Percentiles rank a stretch among this genome's conserved stretches.
Evolutionary conservation across 2,329 filamentous ascomycete genomes (phyloP).

Genomic region (Colletotrichum salicis): DNA sequence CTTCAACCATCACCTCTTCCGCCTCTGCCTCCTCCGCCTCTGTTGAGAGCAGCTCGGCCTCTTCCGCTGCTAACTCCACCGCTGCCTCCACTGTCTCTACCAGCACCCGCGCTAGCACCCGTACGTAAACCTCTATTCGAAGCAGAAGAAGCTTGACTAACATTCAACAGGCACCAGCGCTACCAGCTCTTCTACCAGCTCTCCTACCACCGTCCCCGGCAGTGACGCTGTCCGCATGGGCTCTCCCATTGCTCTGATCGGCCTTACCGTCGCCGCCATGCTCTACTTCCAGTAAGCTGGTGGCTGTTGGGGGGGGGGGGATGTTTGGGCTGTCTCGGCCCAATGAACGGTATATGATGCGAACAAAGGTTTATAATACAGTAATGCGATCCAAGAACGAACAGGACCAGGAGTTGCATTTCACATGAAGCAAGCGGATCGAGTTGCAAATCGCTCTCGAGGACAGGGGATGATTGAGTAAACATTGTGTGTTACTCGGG

Average conservation of each 20-base stretch:
- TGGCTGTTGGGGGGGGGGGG: not conserved
- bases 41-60: slow-evolving; percentile 26
- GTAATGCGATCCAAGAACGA: slow-evolving; percentile 34
- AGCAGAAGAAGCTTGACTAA: slow-evolving; percentile 16
- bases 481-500: slow-evolving; percentile 12
- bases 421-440: slow-evolving; percentile 17
- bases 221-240: slow-evolving; percentile 42
- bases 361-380: slow-evolving; percentile 33
- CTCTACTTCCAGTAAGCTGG: slow-evolving; percentile 53
- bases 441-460: slow-evolving; percentile 15
- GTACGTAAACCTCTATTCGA: slow-evolving; percentile 3
- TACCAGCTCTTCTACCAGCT: slow-evolving; percentile 47
- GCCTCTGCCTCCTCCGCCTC: slow-evolving; percentile 30
- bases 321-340: not conserved
- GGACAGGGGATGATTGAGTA: not conserved
- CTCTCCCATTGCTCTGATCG: slow-evolving; percentile 53
- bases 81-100: slow-evolving; percentile 31
- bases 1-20: slow-evolving; percentile 21
- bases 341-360: slow-evolving; percentile 29
- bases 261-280: slow-evolving; percentile 51
- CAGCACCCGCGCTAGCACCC: slow-evolving; percentile 34
- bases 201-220: slow-evolving; percentile 43
- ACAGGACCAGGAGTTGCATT: slow-evolving; percentile 30
- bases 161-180: slow-evolving; percentile 37
- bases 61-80: slow-evolving; percentile 34